Conservation (phyloP, 192 early-diverging fungal genomes). For the Coemansia biformis region DNA sequence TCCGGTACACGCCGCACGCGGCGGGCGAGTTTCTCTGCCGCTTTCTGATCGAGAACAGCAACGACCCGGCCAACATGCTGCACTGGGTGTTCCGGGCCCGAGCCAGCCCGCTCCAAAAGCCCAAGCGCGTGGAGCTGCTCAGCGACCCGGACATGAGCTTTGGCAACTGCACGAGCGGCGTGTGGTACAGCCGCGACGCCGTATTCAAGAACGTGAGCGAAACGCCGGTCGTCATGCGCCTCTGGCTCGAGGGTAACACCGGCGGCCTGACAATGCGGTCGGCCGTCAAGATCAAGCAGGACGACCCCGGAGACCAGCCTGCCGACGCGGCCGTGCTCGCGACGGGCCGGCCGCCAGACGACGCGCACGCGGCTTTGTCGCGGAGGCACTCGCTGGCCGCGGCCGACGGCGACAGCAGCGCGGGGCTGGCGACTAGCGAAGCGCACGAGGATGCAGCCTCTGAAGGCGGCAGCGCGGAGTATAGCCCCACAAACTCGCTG, state of each 20-base stretch:
- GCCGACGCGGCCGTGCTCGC: neutral
- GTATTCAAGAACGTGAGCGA: slow-evolving; percentile 79
- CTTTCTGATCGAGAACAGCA: slow-evolving; percentile 83
- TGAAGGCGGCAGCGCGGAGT: slow-evolving; percentile 4
- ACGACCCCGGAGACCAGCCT: neutral
- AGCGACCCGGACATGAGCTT: slow-evolving; percentile 72
- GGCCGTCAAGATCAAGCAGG: slow-evolving; percentile 5
- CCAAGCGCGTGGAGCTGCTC: slow-evolving; percentile 61
- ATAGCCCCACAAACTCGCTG: neutral
- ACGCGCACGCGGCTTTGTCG: neutral
- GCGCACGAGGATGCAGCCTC: slow-evolving; percentile 6
- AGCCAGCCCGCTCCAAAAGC: slow-evolving; percentile 63
- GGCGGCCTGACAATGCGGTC: slow-evolving; percentile 23
- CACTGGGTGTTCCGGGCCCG: slow-evolving; percentile 75
- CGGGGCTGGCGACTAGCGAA: neutral
- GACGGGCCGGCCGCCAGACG: too few species aligned
- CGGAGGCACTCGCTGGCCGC: slow-evolving; percentile 2
- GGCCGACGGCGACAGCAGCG: slow-evolving; percentile 8
- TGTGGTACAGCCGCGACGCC: slow-evolving; percentile 75
- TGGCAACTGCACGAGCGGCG: slow-evolving; percentile 88
- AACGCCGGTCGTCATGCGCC: slow-evolving; percentile 66
- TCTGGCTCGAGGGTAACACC: slow-evolving; percentile 52
- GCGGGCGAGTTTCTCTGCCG: slow-evolving; percentile 89
- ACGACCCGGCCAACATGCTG: slow-evolving; percentile 77
- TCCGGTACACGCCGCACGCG: slow-evolving; percentile 81